Evolutionary conservation across 2,329 filamentous ascomycete species (phyloP).

Genomic region (Hymenoscyphus scutula): DNA sequence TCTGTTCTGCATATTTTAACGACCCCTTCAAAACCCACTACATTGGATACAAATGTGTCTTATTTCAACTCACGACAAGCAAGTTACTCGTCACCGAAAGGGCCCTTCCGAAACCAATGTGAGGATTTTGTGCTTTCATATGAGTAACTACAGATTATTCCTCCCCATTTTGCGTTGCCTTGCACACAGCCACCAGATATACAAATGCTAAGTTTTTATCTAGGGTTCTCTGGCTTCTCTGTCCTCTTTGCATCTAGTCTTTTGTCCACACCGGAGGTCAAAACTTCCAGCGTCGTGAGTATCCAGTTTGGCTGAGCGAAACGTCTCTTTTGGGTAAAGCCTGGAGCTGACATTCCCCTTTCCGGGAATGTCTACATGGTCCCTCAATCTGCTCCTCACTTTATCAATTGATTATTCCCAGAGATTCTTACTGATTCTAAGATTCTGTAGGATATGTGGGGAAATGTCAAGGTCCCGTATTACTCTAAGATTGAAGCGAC

Average conservation of each 20-base stretch:
- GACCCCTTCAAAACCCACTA: slow-evolving; percentile 19
- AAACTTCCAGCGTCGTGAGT: slow-evolving; percentile 7
- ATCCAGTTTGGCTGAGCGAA: not conserved
- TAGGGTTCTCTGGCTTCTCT: slow-evolving; percentile 20
- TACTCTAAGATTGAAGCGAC: slow-evolving; percentile 19
- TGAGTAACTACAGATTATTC: not conserved
- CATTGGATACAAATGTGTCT: slow-evolving; percentile 15
- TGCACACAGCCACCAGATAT: not conserved
- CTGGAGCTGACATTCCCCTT: too few relatives aligned
- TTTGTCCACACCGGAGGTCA: slow-evolving; percentile 23
- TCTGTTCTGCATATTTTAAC: slow-evolving; percentile 29
- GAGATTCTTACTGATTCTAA: slow-evolving; percentile 23
- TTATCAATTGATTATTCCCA: too few relatives aligned
- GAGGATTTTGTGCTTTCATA: not conserved
- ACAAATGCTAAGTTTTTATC: not conserved
- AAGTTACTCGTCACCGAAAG: slow-evolving; percentile 23
- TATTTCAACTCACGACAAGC: slow-evolving; percentile 27
- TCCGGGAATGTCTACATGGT: too few relatives aligned
- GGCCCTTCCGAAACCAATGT: slow-evolving; percentile 18
- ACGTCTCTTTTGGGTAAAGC: too few relatives aligned
- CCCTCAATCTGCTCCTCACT: too few relatives aligned
- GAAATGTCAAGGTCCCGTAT: slow-evolving; percentile 34
- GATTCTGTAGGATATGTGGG: slow-evolving; percentile 21
- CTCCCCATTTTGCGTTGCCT: not conserved
- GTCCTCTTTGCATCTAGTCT: slow-evolving; percentile 26